Base-by-base conservation (phyloP, 306 rosid species). In the Hippophae rhamnoides region DNA sequence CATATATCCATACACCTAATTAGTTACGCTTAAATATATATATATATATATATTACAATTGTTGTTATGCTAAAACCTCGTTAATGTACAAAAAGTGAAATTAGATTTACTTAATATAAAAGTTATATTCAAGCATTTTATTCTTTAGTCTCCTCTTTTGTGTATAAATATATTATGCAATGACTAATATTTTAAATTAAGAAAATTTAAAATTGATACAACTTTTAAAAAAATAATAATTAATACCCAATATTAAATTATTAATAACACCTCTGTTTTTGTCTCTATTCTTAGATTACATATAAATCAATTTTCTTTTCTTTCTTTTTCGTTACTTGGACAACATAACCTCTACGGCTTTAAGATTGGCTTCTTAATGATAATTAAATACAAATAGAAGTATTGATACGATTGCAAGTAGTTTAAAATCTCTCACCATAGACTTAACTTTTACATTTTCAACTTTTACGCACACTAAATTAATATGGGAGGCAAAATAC, bases 331-430 rank as follows among this genome's bases (percentile, higher is more conserved):
- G 27, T 40, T 47, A 66, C 65, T 47, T 11, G 48, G 69, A 52
- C 77, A 53, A 46, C 85, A 58, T 62, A 65, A 68, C 84, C 73
- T 45, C 71, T 78, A 76, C 81, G 78, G 76, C 75, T 64, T 71
- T 64, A 61, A 46, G 75, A 76, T 60, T 73, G 58, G 67, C 64
- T 10, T 44, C 84, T 43, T 10, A 43, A 5, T 68, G 60, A 45
- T 74, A 47, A 62, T 75, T 71, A 63, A 73, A 26, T 43, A 68
- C 11, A 7, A 41, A 57, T 1, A 6, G 10, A 53, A 7, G 23
- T 53, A 7, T 53, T 53, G 25, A 3, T 5, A 53, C 10, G 41
- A 53, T 26, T 9, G 10, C n/a, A 5, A 23, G 41, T 7, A 6
- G 7, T 26, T 53, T 18, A 13, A 18, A 18, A 18, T 23, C 9